Evolutionary conservation across 2,329 filamentous ascomycete species (phyloP).

Genomic region (Tolypocladium sp.): DNA sequence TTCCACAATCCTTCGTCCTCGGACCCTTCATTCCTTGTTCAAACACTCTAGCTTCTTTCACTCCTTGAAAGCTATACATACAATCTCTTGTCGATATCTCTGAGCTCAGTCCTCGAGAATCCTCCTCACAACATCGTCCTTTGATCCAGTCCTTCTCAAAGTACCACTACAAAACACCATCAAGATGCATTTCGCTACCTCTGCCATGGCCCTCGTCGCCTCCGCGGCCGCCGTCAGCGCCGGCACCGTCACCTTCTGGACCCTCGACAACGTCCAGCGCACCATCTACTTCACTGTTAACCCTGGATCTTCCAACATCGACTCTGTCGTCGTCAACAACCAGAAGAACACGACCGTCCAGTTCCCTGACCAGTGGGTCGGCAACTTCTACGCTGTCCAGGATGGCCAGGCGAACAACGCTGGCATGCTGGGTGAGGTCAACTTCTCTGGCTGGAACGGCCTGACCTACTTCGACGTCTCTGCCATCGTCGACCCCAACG

Average conservation of each 20-base stretch:
- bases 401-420: slow-evolving; percentile 30
- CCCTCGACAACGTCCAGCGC: slow-evolving; percentile 42
- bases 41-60: slow-evolving; percentile 13
- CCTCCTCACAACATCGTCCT: background rate
- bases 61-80: slow-evolving; percentile 1
- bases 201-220: slow-evolving; percentile 34
- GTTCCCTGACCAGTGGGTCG: slow-evolving; percentile 35
- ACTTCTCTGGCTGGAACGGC: slow-evolving; percentile 37
- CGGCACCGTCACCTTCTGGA: slow-evolving; percentile 47
- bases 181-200: slow-evolving; percentile 46
- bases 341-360: slow-evolving; percentile 28
- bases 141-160: slow-evolving; percentile 3
- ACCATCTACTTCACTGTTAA: slow-evolving; percentile 42
- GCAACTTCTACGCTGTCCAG: slow-evolving; percentile 41
- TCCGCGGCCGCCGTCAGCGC: slow-evolving; percentile 32
- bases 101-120: slow-evolving; percentile 6
- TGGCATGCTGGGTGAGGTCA: slow-evolving; percentile 45
- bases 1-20: background rate
- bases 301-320: slow-evolving; percentile 23
- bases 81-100: slow-evolving; percentile 7
- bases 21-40: slow-evolving; percentile 14
- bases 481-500: slow-evolving; percentile 43
- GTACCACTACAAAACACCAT: slow-evolving; percentile 11
- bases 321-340: slow-evolving; percentile 29
- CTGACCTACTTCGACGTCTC: slow-evolving; percentile 50